A percentile compares a stretch with the other conserved stretches of the same genome.
phyloP scores from a whole-genome alignment of 805 yeast genomes.

The Cyberlindnera japonica region DNA sequence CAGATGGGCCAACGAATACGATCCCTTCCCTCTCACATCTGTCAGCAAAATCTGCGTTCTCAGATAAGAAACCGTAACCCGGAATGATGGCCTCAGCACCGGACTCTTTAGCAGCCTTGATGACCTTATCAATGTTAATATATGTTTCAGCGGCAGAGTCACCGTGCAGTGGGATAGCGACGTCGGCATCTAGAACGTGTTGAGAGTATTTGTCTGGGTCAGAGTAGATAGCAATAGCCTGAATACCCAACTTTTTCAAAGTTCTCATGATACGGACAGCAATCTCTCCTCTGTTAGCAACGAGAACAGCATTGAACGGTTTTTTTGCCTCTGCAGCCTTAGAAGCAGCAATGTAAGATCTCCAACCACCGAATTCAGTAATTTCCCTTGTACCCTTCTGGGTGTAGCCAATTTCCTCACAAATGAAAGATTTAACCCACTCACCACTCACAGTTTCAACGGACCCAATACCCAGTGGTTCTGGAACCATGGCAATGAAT shows the following conservation, averaged over 20 bases:
- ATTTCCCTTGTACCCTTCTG: constrained; percentile 73
- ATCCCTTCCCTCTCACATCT: constrained; percentile 79
- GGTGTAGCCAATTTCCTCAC: constrained; percentile 85
- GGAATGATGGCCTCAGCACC: constrained; percentile 96
- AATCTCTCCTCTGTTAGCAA: constrained; percentile 97
- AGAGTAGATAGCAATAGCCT: constrained; percentile 83
- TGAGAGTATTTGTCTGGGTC: constrained; percentile 86
- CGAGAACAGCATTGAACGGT: constrained; percentile 81
- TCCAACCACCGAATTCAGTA: constrained; percentile 89
- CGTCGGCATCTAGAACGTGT: constrained; percentile 83
- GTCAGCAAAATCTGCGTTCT: constrained; percentile 94
- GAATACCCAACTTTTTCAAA: constrained; percentile 71
- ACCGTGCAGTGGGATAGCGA: constrained; percentile 76
- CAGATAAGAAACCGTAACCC: constrained; percentile 95
- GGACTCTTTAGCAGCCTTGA: constrained; percentile 77
- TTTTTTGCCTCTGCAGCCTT: constrained; percentile 33
- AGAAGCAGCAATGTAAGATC: constrained; percentile 47
- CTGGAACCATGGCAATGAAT: constrained; percentile 85
- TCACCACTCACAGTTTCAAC: constrained; percentile 79
- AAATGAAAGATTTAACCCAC: constrained; percentile 89
- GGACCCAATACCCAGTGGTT: constrained; percentile 93
- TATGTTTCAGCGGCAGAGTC: constrained; percentile 88
- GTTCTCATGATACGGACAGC: constrained; percentile 94
- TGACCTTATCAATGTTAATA: constrained; percentile 77
- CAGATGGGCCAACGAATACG: constrained; percentile 94